phyloP scores from a whole-genome alignment of 768 basidiomycete species.

The Udeniomyces megalosporus region DNA sequence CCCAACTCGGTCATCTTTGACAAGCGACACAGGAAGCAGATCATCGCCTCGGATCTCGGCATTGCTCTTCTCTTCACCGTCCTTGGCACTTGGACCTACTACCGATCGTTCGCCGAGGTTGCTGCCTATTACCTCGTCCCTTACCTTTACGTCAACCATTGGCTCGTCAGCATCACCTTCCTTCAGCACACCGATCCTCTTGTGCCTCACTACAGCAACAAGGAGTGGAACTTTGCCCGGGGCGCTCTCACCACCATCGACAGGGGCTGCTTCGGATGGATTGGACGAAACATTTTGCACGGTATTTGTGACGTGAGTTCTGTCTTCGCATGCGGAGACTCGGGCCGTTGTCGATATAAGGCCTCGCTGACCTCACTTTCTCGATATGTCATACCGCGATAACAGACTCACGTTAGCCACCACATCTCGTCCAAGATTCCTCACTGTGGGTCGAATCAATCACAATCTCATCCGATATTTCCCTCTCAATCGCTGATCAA shows the following conservation, averaged over 20 bases:
- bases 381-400: no score
- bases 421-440: slow-evolving; percentile 92
- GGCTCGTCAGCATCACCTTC: slow-evolving; percentile 93
- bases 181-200: slow-evolving; percentile 93
- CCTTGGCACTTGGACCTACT: slow-evolving; percentile 41
- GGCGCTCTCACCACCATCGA: slow-evolving; percentile 33
- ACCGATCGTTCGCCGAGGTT: slow-evolving; percentile 53
- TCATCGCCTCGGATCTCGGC: slow-evolving; percentile 71
- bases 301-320: no score
- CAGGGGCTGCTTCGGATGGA: slow-evolving; percentile 63
- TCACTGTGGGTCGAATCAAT: slow-evolving; percentile 39
- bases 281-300: slow-evolving; percentile 41
- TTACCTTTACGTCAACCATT: slow-evolving; percentile 72
- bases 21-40: slow-evolving; percentile 57
- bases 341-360: no score
- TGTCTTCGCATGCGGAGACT: no score
- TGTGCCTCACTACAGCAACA: slow-evolving; percentile 36
- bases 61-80: slow-evolving; percentile 53
- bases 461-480: neutral
- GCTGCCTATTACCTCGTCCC: slow-evolving; percentile 68
- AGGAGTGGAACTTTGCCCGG: slow-evolving; percentile 75
- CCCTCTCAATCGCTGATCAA: neutral
- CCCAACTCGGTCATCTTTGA: slow-evolving; percentile 65
- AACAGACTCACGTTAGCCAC: slow-evolving; percentile 37
- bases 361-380: no score